Base-by-base conservation (phyloP, 2,329 filamentous ascomycete species). In the Emmonsia crescens region DNA sequence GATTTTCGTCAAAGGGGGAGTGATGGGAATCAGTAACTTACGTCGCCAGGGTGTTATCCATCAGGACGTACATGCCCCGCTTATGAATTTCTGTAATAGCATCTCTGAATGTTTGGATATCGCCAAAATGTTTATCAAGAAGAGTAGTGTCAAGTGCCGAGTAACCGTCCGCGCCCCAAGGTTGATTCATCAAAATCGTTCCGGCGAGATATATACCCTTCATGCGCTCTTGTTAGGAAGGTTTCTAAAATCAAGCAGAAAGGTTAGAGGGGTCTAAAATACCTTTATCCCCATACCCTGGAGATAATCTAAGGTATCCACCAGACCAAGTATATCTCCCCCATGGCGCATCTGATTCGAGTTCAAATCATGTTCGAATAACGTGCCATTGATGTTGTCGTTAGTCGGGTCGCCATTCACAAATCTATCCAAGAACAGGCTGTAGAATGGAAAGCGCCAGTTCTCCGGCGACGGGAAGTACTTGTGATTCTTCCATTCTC, bases 361-460 rank as follows among this genome's bases (percentile, higher is more conserved):
- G 66, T 78, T 79, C 61, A 80, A 71, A 68, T 87, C 84, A 69
- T 85, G 82, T 67, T 87, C 84, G 71, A 81, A 87, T 2, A 77
- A 64, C 0, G 84, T 86, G 10, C 77, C 80, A 69, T 87, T 87
- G 51, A 79, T 79, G 66, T 86, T 80, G 69, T 87, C 84, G 68
- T 87, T 87, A 2, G 76, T 77, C 8, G 85, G 84, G 66, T 87
- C 81, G 24, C 85, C 85, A 66, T 87, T 86, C 49, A 85, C 83
- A 67, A 82, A 87, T 63, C 83, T 77, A 69, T 87, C 85, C 12
- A 86, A 72, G 68, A 86, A 85, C 54, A 87, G 74, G 9, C 83
- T 85, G 69, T 88, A 88, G 68, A 86, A 83, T 0, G 85, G 85
- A 64, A 87, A 80, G 31, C 85, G 78, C 85, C 85, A 88, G 66